Percentiles rank a stretch among this genome's conserved stretches.
These are phyloP conservation scores for Mrakia frigida DNA, from an alignment of 768 basidiomycete genomes.

Conservation along the genomic window DNA sequence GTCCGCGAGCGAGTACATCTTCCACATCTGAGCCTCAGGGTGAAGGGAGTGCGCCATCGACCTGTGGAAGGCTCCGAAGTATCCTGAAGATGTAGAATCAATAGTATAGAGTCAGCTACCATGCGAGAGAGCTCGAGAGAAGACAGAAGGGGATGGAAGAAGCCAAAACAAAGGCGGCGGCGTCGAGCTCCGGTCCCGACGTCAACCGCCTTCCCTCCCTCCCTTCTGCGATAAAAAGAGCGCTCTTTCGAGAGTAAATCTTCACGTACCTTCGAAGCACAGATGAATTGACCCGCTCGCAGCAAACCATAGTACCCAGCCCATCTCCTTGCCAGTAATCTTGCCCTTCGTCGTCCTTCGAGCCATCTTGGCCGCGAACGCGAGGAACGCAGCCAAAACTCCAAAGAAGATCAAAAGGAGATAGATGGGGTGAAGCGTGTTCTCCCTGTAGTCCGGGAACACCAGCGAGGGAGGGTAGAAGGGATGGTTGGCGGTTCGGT, in stretches of 20 bases:
- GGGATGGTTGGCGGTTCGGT: conserved; percentile 21
- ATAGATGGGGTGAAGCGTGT: conserved; percentile 28
- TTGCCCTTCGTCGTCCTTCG: background rate
- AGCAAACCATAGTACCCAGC: conserved; percentile 23
- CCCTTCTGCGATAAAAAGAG: background rate
- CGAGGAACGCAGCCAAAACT: conserved; percentile 17
- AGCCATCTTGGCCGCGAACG: background rate
- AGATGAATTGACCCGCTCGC: conserved; percentile 23
- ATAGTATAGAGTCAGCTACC: background rate
- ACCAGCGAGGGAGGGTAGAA: conserved; percentile 29
- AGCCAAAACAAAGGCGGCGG: background rate
- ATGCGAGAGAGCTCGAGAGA: background rate
- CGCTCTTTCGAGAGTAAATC: background rate
- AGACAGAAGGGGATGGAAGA: background rate
- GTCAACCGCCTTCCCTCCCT: background rate
- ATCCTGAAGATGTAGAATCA: conserved; percentile 9
- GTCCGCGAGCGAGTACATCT: conserved; percentile 32
- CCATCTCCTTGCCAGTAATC: conserved; percentile 11
- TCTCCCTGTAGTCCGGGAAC: conserved; percentile 15
- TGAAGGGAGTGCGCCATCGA: conserved; percentile 19
- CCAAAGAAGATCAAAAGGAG: conserved; percentile 29
- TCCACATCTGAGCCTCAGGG: conserved; percentile 31
- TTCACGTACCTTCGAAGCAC: conserved; percentile 28
- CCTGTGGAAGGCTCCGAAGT: conserved; percentile 23
- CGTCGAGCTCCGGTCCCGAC: background rate